phyloP scores from a whole-genome alignment of 148 eudicot genomes.

The Chenopodium formosanum region DNA sequence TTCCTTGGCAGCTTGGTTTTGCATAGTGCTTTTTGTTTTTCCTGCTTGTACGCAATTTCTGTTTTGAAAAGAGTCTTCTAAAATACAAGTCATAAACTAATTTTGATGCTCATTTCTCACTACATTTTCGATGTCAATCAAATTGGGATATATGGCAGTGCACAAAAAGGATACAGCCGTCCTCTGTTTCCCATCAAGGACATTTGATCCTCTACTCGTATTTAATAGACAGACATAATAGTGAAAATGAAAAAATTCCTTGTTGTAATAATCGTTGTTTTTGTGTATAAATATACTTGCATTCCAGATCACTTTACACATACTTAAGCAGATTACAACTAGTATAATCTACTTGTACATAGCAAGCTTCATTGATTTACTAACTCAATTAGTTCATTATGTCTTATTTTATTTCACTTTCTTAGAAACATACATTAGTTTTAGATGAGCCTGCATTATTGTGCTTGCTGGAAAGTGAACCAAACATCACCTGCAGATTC shows the following conservation, averaged over 20 bases:
- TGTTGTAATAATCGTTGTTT: too few species aligned
- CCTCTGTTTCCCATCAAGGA: too few species aligned
- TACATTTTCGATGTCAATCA: not conserved
- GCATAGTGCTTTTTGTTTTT: not conserved
- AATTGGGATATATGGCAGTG: too few species aligned
- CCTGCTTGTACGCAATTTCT: not conserved
- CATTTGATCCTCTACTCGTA: too few species aligned
- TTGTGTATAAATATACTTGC: not conserved
- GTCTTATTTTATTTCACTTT: not conserved
- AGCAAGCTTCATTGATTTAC: not conserved
- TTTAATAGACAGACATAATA: too few species aligned
- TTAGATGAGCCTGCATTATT: conserved; percentile 30
- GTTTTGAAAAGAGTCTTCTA: not conserved
- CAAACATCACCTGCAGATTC: conserved; percentile 31
- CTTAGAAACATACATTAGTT: conserved; percentile 44
- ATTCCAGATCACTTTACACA: not conserved
- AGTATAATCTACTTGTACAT: not conserved
- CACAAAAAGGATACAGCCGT: too few species aligned
- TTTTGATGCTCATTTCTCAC: not conserved
- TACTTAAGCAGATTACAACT: not conserved
- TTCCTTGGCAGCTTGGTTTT: not conserved
- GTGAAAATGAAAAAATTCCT: too few species aligned
- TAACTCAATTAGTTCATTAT: not conserved
- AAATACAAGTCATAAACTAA: not conserved
- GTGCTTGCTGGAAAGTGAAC: conserved; percentile 27